Evolutionary conservation across 129 eudicot genomes (phyloP), one percentile per base, ranked within the genome.

Genomic region (Flaveria robusta): DNA sequence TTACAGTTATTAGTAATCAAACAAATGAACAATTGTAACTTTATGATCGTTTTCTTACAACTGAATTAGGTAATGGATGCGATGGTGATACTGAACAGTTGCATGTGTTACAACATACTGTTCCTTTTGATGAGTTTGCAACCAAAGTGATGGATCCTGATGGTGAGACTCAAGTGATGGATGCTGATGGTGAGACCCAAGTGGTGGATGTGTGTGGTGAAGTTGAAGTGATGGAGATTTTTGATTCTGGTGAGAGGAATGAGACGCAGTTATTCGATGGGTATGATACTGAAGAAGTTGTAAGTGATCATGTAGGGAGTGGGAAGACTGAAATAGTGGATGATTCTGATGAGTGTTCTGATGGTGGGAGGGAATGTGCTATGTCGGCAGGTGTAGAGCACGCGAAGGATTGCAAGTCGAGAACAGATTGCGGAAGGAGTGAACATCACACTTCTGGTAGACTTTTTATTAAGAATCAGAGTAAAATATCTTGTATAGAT

Each of bases 251-350:
- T 63, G 68, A 63, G 4, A 29, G 68, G 45, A 34, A 63, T 15
- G 86, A 54, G 68, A 85, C 90, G 59, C 88, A 92, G 80, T 68
- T 84, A 41, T 65, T 84, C 29, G 84, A 86, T 75, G 86, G 84
- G 41, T 81, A 24, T 31, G 86, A 91, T 79, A 79, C 84, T 18
- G 96, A 87, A 77, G 76, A 80, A 69, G 87, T 71, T 37, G 78
- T 27, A 74, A 74, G 79, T 68, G 88, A 85, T 79, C 56, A 22
- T 59, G 90, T 79, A 51, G 86, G 78, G 47, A 55, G 86, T 72
- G 78, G 66, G 18, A 70, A 59, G 75, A 87, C 85, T 9, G 83
- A 85, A 52, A 65, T 74, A 64, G 77, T 89, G 73, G 68, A 74
- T 73, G 92, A 82, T 68, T 77, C 83, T 23, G 85, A 81, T 68